These are phyloP conservation scores for Aspergillus sergii DNA, from an alignment of 2,329 filamentous ascomycete species.

Conservation along the genomic window DNA sequence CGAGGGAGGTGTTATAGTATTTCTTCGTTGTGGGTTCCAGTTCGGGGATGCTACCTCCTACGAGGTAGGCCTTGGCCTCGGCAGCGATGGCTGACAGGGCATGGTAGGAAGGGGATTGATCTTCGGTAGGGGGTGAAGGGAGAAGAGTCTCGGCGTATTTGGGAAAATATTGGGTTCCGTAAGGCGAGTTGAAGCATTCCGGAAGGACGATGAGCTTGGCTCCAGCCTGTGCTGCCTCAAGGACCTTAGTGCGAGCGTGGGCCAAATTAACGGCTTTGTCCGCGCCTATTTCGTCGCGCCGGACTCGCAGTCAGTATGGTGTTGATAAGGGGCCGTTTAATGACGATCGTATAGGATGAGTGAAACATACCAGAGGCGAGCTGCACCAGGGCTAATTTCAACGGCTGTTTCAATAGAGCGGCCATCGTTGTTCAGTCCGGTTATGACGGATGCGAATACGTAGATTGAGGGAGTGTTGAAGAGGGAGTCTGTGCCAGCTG, in stretches of 20 bases:
- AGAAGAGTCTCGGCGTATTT: constrained; percentile 87
- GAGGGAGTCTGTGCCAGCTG: constrained; percentile 1
- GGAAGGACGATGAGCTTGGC: constrained; percentile 89
- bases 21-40: constrained; percentile 65
- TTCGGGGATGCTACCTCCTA: constrained; percentile 94
- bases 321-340: not conserved
- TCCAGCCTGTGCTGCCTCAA: constrained; percentile 74
- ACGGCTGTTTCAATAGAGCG: constrained; percentile 68
- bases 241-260: constrained; percentile 78
- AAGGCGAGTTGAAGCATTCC: constrained; percentile 99
- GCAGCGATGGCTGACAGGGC: constrained; percentile 78
- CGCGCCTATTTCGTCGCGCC: constrained; percentile 51
- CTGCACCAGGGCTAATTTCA: constrained; percentile 82
- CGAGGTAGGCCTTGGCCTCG: constrained; percentile 76
- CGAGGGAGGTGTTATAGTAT: constrained; percentile 89
- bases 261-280: constrained; percentile 85
- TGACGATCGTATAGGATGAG: not conserved
- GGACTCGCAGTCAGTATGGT: constrained; percentile 7
- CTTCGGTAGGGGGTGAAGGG: constrained; percentile 70
- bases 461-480: not conserved
- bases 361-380: constrained; percentile 65
- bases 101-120: constrained; percentile 80
- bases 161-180: constrained; percentile 88
- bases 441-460: not conserved
- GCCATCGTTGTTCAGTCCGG: constrained; percentile 45